phyloP scores from a whole-genome alignment of 176 grass and related monocot species.

The Phoenix roebelenii region DNA sequence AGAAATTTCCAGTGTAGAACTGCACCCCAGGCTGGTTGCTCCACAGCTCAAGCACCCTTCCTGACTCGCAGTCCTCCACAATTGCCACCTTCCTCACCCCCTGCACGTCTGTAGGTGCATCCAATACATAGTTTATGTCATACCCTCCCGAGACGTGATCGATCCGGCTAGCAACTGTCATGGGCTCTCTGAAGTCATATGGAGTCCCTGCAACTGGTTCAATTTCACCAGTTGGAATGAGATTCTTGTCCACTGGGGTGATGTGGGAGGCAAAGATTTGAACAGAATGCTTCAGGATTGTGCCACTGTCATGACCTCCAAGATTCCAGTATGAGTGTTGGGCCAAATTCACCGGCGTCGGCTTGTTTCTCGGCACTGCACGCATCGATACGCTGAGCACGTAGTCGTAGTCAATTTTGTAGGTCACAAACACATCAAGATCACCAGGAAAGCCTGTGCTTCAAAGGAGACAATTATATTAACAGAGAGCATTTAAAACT shows the following conservation, averaged over 20 bases:
- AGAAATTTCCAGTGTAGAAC: conserved; percentile 64
- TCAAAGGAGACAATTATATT: too few relatives aligned
- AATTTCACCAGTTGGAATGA: conserved; percentile 66
- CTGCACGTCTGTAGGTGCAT: conserved; percentile 34
- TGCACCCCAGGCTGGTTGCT: conserved; percentile 63
- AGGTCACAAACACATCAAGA: conserved; percentile 67
- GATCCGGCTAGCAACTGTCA: conserved; percentile 24
- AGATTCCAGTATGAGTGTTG: conserved; percentile 97
- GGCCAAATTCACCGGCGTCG: conserved; percentile 65
- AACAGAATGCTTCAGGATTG: conserved; percentile 42
- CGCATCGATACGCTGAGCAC: conserved; percentile 65
- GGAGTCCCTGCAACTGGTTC: conserved; percentile 47
- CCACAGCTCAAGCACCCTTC: conserved; percentile 73
- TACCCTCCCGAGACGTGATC: conserved; percentile 36
- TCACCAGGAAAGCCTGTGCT: conserved; percentile 52
- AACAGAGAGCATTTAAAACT: too few relatives aligned
- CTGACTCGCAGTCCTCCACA: conserved; percentile 36
- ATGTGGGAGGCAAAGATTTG: conserved; percentile 42
- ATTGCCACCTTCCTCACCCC: conserved; percentile 62
- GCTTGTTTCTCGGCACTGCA: conserved; percentile 41
- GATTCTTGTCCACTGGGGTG: conserved; percentile 41
- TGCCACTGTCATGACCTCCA: conserved; percentile 38
- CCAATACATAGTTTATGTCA: conserved; percentile 79
- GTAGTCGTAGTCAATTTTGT: conserved; percentile 68
- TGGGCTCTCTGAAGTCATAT: conserved; percentile 43